Evolutionary conservation across 495 filamentous ascomycete genomes (phyloP), one percentile per base, ranked within the genome.

Genomic region (Aspergillus olivimuriae): DNA sequence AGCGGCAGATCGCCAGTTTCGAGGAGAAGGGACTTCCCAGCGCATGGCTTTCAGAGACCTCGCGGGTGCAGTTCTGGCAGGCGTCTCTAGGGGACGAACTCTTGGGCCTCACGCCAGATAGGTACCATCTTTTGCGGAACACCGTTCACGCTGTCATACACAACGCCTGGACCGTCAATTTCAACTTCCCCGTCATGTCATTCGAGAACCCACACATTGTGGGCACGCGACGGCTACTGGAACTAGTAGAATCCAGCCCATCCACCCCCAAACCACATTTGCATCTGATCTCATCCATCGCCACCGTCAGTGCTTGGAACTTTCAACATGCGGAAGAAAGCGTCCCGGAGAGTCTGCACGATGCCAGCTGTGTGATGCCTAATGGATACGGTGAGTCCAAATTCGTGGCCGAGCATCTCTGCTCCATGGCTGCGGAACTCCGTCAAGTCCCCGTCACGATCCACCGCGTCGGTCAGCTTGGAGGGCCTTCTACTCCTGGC

Each of bases 161-260:
- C 61, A 80, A 77, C 57, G 73, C 76, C 32, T 84, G 80, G 80
- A 71, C 68, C 0, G 78, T 83, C 21, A 71, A 83, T 57, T 83
- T 82, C 66, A 80, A 81, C 51, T 65, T 68, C 24, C 57, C 75
- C 0, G 57, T 80, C 30, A 63, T 66, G 18, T 74, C 72, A 0
- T 83, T 82, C 34, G 68, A 75, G 49, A 66, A 74, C 43, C 67
- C 72, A 1, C 68, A 77, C 39, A 66, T 81, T 18, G 52, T 55
- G 3, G 73, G 76, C 4, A 65, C 78, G 9, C 60, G 67, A 23
- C 62, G 69, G 26, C 56, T 81, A 8, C 59, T 70, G 3, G 63
- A 75, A 36, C 76, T 81, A 34, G 63, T 63, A 38, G 33, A 53
- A 16, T 45, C 55, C 16, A 66, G 73, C 8, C 38, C 51, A 1